Base-by-base conservation (phyloP, 2,329 filamentous ascomycete genomes). In the Tolypocladium album region DNA sequence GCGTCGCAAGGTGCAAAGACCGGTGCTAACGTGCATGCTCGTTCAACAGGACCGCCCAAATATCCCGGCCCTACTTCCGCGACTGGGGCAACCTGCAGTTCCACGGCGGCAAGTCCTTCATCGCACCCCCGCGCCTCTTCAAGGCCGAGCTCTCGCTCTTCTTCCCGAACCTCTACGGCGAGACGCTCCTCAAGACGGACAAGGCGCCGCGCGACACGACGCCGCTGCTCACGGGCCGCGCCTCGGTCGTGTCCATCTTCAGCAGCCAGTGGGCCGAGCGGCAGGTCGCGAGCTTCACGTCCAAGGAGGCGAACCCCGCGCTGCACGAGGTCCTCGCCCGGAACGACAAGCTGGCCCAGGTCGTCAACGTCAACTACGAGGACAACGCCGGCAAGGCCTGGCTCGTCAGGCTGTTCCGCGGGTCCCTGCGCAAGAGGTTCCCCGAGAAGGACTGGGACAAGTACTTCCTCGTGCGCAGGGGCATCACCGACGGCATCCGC, bases 41-140 rank as follows among this genome's bases (percentile, higher is more conserved):
- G 27, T 36, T 12, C 31, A n/a, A n/a, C n/a, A 90, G 88, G 59
- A 89, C 89, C 53, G 82, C 84, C 65, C 86, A 91, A 72, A 87
- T 95, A 69, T 79, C 87, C 24, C 89, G 90, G 61, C 92, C 93
- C 2, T 99, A 99, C 75, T 99, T 96, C 78, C 89, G 92, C 72
- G 93, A 99, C 80, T 97, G 92, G 89, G 85, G 84, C 61, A 94
- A 95, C 75, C 83, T 97, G 74, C 80, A 81, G 58, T 82, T 87
- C 65, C 87, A 94, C 75, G 85, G 92, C 67, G 94, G 94, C 69
- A 99, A 99, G 75, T 91, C 91, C 31, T 99, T 97, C 76, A 78
- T 93, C 58, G 87, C 91, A 24, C 93, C 93, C 43, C 85, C 89
- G 4, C 82, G 88, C n/a, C 82, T 93, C 56, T 97, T 97, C 81